These are phyloP conservation scores for Aspergillus pseudoviridinutans DNA, from an alignment of 2,329 filamentous ascomycete genomes.

Conservation along the genomic window DNA sequence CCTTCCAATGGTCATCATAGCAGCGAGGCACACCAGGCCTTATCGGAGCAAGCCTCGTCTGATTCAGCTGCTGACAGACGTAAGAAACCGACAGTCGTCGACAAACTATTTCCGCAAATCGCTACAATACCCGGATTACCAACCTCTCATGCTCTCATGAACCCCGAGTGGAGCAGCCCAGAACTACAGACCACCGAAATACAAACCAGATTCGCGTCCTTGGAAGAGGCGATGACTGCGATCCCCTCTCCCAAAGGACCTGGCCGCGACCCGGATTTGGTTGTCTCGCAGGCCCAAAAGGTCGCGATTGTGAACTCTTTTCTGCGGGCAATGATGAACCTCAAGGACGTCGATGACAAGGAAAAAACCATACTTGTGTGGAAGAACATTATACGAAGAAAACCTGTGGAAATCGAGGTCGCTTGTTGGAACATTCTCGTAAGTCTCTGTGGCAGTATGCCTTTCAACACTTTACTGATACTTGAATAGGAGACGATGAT, in stretches of 20 bases:
- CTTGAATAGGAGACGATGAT: conserved; percentile 19
- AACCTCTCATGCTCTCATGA: conserved; percentile 2
- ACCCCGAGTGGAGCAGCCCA: conserved; percentile 4
- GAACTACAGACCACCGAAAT: conserved; percentile 6
- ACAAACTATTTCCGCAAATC: neutral
- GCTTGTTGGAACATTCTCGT: conserved; percentile 33
- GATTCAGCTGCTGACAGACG: neutral
- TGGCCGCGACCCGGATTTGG: conserved; percentile 24
- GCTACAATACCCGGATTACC: neutral
- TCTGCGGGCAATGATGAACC: conserved; percentile 30
- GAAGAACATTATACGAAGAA: conserved; percentile 16
- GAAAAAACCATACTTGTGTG: conserved; percentile 25
- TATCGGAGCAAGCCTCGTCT: neutral
- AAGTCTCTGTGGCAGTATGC: conserved; percentile 5
- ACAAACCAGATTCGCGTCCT: conserved; percentile 13
- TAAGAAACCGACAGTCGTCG: neutral
- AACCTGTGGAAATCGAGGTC: conserved; percentile 21
- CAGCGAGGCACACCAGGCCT: neutral
- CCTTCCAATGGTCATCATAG: too few relatives aligned
- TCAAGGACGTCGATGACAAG: conserved; percentile 26
- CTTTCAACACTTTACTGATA: neutral
- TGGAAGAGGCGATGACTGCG: conserved; percentile 15
- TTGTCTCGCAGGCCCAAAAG: conserved; percentile 15
- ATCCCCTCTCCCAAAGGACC: neutral
- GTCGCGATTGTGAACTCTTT: conserved; percentile 26